phyloP scores from a whole-genome alignment of 148 eudicot genomes.

The Silene latifolia region DNA sequence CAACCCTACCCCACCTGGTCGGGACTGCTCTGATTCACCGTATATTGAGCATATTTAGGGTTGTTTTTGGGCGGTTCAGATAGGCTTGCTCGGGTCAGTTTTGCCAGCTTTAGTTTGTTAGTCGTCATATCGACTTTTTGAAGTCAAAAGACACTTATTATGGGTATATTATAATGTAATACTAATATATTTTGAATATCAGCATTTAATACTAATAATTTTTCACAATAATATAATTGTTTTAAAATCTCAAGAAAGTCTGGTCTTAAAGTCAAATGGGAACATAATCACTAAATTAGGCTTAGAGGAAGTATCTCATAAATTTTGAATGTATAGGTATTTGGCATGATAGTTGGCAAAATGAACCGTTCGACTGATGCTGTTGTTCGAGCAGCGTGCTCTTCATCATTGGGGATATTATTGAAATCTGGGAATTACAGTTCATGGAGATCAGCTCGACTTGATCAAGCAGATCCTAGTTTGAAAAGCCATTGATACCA shows the following conservation, averaged over 20 bases:
- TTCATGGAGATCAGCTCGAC: constrained; percentile 70
- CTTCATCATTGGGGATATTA: constrained; percentile 73
- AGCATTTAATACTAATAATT: not conserved
- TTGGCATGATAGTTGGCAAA: constrained; percentile 68
- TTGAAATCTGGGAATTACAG: constrained; percentile 60
- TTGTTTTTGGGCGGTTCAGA: no score
- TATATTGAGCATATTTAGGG: no score
- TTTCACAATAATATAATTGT: not conserved
- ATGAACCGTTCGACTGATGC: constrained; percentile 72
- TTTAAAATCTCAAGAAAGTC: not conserved
- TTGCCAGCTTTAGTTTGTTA: not conserved
- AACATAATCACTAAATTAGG: not conserved
- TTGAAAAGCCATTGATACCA: constrained; percentile 34
- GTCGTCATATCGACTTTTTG: not conserved
- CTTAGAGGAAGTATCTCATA: constrained; percentile 1
- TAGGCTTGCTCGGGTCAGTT: no score
- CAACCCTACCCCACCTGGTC: no score
- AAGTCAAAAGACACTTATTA: not conserved
- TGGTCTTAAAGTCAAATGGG: not conserved
- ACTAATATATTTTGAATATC: not conserved
- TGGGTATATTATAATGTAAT: no score
- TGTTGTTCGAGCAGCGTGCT: constrained; percentile 80
- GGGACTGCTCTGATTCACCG: no score
- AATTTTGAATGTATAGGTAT: constrained; percentile 46
- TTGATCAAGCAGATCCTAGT: constrained; percentile 56